A percentile compares a stretch with the other conserved stretches of the same genome.
These are phyloP conservation scores for Spatholobus suberectus DNA, from an alignment of 306 rosid species.

Conservation along the genomic window DNA sequence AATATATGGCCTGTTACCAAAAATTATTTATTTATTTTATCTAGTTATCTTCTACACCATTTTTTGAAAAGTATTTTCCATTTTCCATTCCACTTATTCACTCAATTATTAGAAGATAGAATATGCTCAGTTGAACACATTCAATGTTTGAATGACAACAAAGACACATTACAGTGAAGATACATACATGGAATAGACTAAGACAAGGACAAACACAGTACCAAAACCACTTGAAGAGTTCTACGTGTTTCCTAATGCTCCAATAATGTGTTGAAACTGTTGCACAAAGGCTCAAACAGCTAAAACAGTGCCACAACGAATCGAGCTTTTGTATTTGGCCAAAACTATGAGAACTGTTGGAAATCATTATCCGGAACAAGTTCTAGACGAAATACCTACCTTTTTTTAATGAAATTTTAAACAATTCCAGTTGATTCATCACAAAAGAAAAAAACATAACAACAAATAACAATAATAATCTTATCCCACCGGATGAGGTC, in stretches of 20 bases:
- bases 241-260: constrained; percentile 21
- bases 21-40: constrained; percentile 18
- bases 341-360: background rate
- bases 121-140: constrained; percentile 15
- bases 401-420: background rate
- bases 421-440: constrained; percentile 14
- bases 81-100: constrained; percentile 8
- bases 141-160: background rate
- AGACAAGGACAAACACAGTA: constrained; percentile 13
- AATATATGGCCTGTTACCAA: constrained; percentile 35
- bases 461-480: background rate
- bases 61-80: background rate
- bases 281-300: background rate
- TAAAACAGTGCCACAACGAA: constrained; percentile 10
- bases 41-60: constrained; percentile 4
- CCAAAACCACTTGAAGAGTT: constrained; percentile 32
- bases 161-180: constrained; percentile 23
- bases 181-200: constrained; percentile 8
- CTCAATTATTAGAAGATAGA: background rate
- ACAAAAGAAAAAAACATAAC: constrained; percentile 4
- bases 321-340: background rate
- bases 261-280: constrained; percentile 28
- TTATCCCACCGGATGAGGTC: background rate
- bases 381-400: background rate
- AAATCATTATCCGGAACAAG: background rate